Conservation (phyloP, 495 filamentous ascomycete species). For the Hypoxylon fragiforme region DNA sequence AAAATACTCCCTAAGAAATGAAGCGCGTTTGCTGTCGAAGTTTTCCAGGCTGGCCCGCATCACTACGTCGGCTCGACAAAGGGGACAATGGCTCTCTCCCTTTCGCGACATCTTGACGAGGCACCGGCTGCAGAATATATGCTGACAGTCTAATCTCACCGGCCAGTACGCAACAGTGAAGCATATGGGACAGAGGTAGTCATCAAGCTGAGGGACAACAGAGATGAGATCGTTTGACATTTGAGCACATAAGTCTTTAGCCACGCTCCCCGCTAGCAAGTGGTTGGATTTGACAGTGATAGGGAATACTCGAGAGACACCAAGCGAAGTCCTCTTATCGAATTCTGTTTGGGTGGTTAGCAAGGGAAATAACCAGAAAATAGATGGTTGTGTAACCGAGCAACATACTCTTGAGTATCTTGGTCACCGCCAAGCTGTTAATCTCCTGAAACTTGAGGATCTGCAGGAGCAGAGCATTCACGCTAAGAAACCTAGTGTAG, state of each 20-base stretch:
- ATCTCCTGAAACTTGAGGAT: constrained; percentile 74
- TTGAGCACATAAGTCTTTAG: constrained; percentile 67
- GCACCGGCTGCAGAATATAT: constrained; percentile 74
- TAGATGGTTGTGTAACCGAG: background rate
- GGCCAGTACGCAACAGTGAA: constrained; percentile 67
- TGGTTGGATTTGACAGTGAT: constrained; percentile 50
- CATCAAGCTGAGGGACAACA: constrained; percentile 69
- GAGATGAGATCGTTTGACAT: constrained; percentile 64
- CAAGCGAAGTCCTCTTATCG: constrained; percentile 73
- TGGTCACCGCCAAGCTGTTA: constrained; percentile 67
- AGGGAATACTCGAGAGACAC: constrained; percentile 58
- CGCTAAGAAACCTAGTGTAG: constrained; percentile 61
- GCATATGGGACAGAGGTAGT: constrained; percentile 77
- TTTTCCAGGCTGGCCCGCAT: constrained; percentile 62
- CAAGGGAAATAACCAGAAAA: background rate
- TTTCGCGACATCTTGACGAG: constrained; percentile 69
- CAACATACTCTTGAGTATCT: constrained; percentile 74
- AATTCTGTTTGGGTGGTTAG: constrained; percentile 60
- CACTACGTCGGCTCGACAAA: constrained; percentile 66
- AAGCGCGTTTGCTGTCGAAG: constrained; percentile 61
- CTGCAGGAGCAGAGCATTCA: constrained; percentile 67
- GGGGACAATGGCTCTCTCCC: constrained; percentile 62
- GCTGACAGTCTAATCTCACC: constrained; percentile 63
- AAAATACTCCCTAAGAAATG: constrained; percentile 69
- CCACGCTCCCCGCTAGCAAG: constrained; percentile 59